Conservation (phyloP, 441 rosid species). For the Erysimum pusillum region DNA sequence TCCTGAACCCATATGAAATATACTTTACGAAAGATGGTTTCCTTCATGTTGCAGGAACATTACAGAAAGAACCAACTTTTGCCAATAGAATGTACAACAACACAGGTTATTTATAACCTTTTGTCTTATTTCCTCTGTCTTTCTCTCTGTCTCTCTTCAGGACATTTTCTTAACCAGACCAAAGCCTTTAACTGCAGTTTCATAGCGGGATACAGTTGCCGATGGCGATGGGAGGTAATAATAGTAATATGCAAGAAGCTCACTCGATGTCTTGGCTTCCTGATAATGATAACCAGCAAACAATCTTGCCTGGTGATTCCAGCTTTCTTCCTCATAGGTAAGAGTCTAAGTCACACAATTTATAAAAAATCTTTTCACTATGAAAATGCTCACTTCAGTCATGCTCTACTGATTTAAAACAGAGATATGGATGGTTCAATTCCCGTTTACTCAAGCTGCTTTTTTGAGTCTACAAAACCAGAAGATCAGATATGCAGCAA, state of each 20-base stretch:
- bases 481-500: constrained; percentile 60
- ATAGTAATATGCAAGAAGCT: constrained; percentile 60
- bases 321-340: constrained; percentile 68
- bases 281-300: constrained; percentile 63
- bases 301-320: constrained; percentile 62
- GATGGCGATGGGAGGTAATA: constrained; percentile 56
- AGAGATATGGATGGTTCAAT: constrained; percentile 70
- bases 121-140: not conserved
- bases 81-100: constrained; percentile 58
- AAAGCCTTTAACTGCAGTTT: constrained; percentile 56
- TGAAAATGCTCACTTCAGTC: constrained; percentile 18
- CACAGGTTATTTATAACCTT: constrained; percentile 62
- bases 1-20: not conserved
- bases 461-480: constrained; percentile 58
- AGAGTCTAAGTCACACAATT: constrained; percentile 31
- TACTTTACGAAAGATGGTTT: constrained; percentile 28
- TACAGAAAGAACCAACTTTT: constrained; percentile 63
- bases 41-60: constrained; percentile 63
- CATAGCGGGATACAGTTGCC: constrained; percentile 69
- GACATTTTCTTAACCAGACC: constrained; percentile 22
- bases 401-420: constrained; percentile 32
- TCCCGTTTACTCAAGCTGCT: constrained; percentile 62
- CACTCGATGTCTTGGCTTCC: constrained; percentile 81
- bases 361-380: not conserved
- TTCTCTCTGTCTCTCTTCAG: not conserved